Percentiles rank a stretch among this genome's conserved stretches.
These are phyloP conservation scores for Aspergillus nomiae DNA, from an alignment of 2,329 filamentous ascomycete species.

Conservation along the genomic window DNA sequence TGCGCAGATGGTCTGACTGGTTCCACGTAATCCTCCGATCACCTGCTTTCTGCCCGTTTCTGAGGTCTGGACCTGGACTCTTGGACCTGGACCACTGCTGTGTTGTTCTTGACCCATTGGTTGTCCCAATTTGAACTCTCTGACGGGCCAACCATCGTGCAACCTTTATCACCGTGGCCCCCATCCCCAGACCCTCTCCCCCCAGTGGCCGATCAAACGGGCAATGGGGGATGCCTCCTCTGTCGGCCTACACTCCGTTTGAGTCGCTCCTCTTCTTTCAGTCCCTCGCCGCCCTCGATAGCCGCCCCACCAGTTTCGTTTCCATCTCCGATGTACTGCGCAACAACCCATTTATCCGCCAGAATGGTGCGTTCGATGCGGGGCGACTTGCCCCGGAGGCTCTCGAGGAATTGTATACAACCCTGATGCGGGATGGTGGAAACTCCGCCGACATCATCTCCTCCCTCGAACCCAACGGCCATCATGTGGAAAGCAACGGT, in stretches of 20 bases:
- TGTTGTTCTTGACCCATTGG: slow-evolving; percentile 8
- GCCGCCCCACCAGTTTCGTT: slow-evolving; percentile 66
- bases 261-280: slow-evolving; percentile 86
- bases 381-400: slow-evolving; percentile 74
- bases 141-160: slow-evolving; percentile 13
- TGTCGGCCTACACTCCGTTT: slow-evolving; percentile 75
- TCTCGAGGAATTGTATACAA: slow-evolving; percentile 75
- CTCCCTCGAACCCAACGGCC: slow-evolving; percentile 34
- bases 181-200: slow-evolving; percentile 34
- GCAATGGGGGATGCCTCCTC: slow-evolving; percentile 59
- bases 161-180: slow-evolving; percentile 37
- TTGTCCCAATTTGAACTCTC: background rate
- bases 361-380: slow-evolving; percentile 71
- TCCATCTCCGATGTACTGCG: slow-evolving; percentile 74
- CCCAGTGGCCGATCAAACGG: slow-evolving; percentile 41
- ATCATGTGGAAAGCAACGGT: slow-evolving; percentile 27
- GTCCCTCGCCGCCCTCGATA: slow-evolving; percentile 69
- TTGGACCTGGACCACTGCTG: slow-evolving; percentile 5
- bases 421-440: slow-evolving; percentile 74
- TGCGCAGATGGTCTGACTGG: slow-evolving; percentile 26
- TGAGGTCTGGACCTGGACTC: slow-evolving; percentile 3
- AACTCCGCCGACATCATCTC: slow-evolving; percentile 39
- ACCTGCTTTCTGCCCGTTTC: background rate
- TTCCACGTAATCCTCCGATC: slow-evolving; percentile 16
- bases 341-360: slow-evolving; percentile 71